These are phyloP conservation scores for Fusarium subtropicale DNA, from an alignment of 2,329 filamentous ascomycete genomes.

Conservation along the genomic window DNA sequence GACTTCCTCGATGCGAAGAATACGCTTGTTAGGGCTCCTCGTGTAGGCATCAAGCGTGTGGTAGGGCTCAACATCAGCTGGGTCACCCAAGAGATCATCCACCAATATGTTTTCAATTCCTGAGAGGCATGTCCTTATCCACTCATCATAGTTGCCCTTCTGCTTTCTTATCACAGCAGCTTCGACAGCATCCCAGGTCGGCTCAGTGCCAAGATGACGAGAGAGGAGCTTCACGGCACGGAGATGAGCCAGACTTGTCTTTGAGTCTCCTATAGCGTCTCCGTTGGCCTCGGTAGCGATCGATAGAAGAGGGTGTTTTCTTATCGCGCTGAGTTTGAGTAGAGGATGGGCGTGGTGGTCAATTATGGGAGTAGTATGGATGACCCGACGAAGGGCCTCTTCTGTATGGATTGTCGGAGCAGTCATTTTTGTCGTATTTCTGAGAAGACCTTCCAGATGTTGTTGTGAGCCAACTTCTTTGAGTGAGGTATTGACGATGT, in stretches of 20 bases:
- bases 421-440: constrained; percentile 24
- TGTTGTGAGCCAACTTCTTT: neutral
- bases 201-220: constrained; percentile 70
- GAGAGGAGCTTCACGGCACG: constrained; percentile 77
- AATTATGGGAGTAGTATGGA: constrained; percentile 71
- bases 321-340: constrained; percentile 62
- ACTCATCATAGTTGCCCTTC: constrained; percentile 61
- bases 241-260: constrained; percentile 74
- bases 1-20: constrained; percentile 81
- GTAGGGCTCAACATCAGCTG: constrained; percentile 68
- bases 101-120: constrained; percentile 80
- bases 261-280: constrained; percentile 71
- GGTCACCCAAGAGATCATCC: constrained; percentile 77
- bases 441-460: neutral
- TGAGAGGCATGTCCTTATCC: constrained; percentile 73
- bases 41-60: constrained; percentile 75
- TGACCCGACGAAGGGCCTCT: constrained; percentile 52
- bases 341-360: constrained; percentile 81
- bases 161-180: constrained; percentile 58
- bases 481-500: neutral
- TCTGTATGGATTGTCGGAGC: constrained; percentile 28
- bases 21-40: constrained; percentile 72
- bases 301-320: constrained; percentile 63
- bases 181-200: constrained; percentile 69
- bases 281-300: constrained; percentile 80